These are phyloP conservation scores for Phytophthora lateralis DNA, from an alignment of 352 stramenopile species.

Conservation along the genomic window DNA sequence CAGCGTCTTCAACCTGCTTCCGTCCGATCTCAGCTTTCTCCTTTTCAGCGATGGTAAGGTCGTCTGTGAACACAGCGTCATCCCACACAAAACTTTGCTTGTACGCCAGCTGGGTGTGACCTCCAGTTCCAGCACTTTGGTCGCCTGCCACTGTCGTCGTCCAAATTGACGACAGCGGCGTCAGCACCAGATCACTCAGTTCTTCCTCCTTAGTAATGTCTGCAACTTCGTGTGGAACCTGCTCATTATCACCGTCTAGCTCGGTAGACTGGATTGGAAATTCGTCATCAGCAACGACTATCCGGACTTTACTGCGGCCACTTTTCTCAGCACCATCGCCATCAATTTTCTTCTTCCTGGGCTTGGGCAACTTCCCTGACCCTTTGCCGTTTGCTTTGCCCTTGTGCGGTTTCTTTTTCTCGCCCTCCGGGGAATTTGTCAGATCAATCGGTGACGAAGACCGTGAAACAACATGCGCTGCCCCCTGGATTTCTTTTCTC, in stretches of 20 bases:
- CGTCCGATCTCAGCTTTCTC: constrained; percentile 20
- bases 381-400: constrained; percentile 4
- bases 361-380: constrained; percentile 7
- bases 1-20: constrained; percentile 28
- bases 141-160: constrained; percentile 33
- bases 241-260: neutral
- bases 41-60: constrained; percentile 34
- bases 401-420: constrained; percentile 24
- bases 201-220: constrained; percentile 9
- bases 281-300: constrained; percentile 24
- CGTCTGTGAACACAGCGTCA: constrained; percentile 61
- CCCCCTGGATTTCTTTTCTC: constrained; percentile 12
- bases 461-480: constrained; percentile 26
- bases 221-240: constrained; percentile 10
- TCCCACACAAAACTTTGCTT: constrained; percentile 82
- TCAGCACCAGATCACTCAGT: constrained; percentile 21
- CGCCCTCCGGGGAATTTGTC: constrained; percentile 29
- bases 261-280: neutral
- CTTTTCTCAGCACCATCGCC: constrained; percentile 10
- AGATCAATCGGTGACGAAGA: constrained; percentile 39
- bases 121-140: constrained; percentile 10
- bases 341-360: constrained; percentile 23
- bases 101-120: constrained; percentile 42
- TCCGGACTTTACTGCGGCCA: constrained; percentile 8
- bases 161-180: constrained; percentile 63